phyloP scores from a whole-genome alignment of 2,329 filamentous ascomycete genomes.

The Ceratocystis variospora region DNA sequence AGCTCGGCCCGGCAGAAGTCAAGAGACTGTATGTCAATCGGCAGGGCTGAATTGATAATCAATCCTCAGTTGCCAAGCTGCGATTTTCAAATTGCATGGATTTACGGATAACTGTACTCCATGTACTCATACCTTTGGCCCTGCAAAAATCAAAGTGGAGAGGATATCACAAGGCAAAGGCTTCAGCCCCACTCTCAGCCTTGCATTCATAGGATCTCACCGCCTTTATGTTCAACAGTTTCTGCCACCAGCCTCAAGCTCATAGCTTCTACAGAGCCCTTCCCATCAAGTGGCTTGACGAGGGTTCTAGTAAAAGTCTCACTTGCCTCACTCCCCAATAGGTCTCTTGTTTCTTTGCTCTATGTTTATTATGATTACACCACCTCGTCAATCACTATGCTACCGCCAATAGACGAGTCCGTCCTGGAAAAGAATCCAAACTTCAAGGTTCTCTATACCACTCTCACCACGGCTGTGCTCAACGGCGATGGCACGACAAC shows the following conservation, averaged over 20 bases:
- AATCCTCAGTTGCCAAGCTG: background rate
- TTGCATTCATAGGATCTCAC: background rate
- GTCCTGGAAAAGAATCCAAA: slow-evolving; percentile 44
- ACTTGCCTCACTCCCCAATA: too few relatives aligned
- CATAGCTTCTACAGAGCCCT: background rate
- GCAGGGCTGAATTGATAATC: background rate
- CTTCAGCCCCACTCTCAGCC: background rate
- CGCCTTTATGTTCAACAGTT: background rate
- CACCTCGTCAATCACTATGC: slow-evolving; percentile 30
- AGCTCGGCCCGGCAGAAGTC: background rate
- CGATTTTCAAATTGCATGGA: background rate
- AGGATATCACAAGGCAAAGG: background rate
- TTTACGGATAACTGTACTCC: background rate
- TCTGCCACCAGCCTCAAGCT: background rate
- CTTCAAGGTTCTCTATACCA: slow-evolving; percentile 45
- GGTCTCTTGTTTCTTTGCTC: background rate
- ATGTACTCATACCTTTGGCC: slow-evolving; percentile 6
- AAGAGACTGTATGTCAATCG: background rate
- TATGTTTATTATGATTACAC: background rate
- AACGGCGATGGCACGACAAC: slow-evolving; percentile 46
- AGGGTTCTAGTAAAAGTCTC: too few relatives aligned
- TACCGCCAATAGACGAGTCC: slow-evolving; percentile 43
- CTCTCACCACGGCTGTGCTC: slow-evolving; percentile 39
- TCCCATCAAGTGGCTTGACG: background rate
- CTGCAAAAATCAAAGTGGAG: background rate